Conservation (phyloP, 139 green algal genomes). For the Limnomonas spitsbergensis region DNA sequence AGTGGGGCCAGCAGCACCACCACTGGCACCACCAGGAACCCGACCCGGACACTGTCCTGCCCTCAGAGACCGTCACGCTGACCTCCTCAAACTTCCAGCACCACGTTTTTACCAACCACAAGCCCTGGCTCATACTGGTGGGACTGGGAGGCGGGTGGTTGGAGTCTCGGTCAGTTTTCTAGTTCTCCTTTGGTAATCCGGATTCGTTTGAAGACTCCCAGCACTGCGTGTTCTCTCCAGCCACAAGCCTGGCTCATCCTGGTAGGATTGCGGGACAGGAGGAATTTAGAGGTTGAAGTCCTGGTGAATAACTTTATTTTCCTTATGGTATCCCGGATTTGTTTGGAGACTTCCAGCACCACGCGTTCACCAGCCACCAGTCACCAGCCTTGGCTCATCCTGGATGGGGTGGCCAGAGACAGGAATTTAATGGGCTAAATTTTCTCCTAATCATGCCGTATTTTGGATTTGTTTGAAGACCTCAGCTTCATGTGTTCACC, state of each 20-base stretch:
- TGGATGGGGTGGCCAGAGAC: not conserved
- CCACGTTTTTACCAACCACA: not conserved
- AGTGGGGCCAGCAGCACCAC: not conserved
- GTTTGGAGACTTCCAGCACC: too few relatives aligned
- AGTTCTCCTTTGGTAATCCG: too few relatives aligned
- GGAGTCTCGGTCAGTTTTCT: not conserved
- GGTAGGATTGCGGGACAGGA: not conserved
- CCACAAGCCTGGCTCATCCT: not conserved
- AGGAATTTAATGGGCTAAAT: not conserved
- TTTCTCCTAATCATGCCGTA: too few relatives aligned
- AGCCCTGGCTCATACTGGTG: conserved; percentile 6
- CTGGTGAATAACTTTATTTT: too few relatives aligned
- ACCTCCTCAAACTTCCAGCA: not conserved
- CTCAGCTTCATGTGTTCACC: too few relatives aligned
- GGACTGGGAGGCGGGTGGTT: not conserved
- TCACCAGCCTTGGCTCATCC: not conserved
- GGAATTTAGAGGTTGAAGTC: not conserved
- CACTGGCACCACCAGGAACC: not conserved
- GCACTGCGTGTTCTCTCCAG: too few relatives aligned
- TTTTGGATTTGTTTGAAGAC: too few relatives aligned
- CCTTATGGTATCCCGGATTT: too few relatives aligned
- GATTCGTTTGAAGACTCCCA: not conserved
- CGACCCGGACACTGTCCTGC: conserved; percentile 2
- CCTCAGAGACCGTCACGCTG: not conserved
- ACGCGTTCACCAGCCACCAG: too few relatives aligned